Conservation (phyloP, 495 filamentous ascomycete genomes). For the Clohesyomyces aquaticus region DNA sequence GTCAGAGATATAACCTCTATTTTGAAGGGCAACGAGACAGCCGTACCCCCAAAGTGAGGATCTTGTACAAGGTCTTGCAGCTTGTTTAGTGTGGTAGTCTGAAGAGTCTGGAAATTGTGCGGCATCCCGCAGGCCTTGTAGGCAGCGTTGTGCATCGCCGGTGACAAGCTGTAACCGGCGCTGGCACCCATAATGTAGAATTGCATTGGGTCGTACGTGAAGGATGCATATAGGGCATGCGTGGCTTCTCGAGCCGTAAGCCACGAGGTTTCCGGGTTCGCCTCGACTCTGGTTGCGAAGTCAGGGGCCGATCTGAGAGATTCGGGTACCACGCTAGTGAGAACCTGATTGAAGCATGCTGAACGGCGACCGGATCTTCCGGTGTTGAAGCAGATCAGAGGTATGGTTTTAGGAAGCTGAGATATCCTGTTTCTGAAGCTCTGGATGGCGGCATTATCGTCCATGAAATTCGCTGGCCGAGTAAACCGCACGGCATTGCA, state of each 20-base stretch:
- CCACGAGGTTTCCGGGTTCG: conserved; percentile 48
- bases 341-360: conserved; percentile 67
- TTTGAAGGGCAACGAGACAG: conserved; percentile 76
- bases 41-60: conserved; percentile 72
- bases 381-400: conserved; percentile 73
- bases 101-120: conserved; percentile 69
- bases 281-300: conserved; percentile 43
- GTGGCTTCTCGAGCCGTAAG: conserved; percentile 63
- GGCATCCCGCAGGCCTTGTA: conserved; percentile 72
- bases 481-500: conserved; percentile 73
- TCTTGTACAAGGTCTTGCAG: conserved; percentile 66
- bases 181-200: conserved; percentile 76
- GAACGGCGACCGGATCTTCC: conserved; percentile 69
- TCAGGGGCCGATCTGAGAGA: conserved; percentile 16
- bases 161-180: conserved; percentile 75
- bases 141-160: conserved; percentile 79
- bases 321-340: conserved; percentile 68
- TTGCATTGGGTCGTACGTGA: conserved; percentile 66
- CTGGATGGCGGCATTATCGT: conserved; percentile 61
- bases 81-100: conserved; percentile 64
- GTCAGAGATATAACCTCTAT: conserved; percentile 70
- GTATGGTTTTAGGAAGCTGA: conserved; percentile 50
- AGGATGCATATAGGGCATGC: conserved; percentile 57
- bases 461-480: conserved; percentile 61
- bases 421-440: conserved; percentile 58